Evolutionary conservation across 441 rosid genomes (phyloP), one percentile per base, ranked within the genome.

Genomic region (Populus tomentosa): DNA sequence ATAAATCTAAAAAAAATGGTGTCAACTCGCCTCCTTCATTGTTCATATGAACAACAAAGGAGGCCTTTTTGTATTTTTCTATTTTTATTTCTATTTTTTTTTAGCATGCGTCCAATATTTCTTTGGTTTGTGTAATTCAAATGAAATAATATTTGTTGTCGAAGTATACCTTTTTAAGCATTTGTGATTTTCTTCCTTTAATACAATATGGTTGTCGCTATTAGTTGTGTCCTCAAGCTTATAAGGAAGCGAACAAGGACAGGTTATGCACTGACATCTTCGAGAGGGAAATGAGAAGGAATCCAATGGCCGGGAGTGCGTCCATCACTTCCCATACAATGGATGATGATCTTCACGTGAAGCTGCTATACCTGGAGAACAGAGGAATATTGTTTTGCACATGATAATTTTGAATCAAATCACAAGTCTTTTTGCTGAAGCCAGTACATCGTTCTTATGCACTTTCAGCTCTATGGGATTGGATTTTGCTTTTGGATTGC

Each of bases 181-280:
- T 26, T 26, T 26, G 28, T 26, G 28, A 26, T 26, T 26, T 26
- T 26, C 28, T 26, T 26, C 28, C 28, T 26, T 26, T 26, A 26
- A 26, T 26, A 26, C 28, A 26, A 26, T 26, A 26, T 26, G 28
- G 28, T 26, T 0, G 28, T 26, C 28, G 28, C 28, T 26, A 26
- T 26, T 26, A 26, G 28, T 26, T 26, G 28, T 26, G 28, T 26
- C 28, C 28, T 32, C 35, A 33, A 33, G 35, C 6, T 33, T 33
- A 6, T 1, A 5, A 91, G 83, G 92, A 88, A 81, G 74, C 98
- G 24, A 92, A 90, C 81, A 92, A 89, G 70, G 88, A 88, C 61
- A 84, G 91, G 30, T 76, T 93, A 36, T 95, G 99, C 80, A 88
- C 93, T 33, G 98, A 92, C 83, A 73, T 93, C 53, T 86, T 95